These are phyloP conservation scores for Tubosaeta sp. DNA, from an alignment of 768 basidiomycete species.

Conservation along the genomic window DNA sequence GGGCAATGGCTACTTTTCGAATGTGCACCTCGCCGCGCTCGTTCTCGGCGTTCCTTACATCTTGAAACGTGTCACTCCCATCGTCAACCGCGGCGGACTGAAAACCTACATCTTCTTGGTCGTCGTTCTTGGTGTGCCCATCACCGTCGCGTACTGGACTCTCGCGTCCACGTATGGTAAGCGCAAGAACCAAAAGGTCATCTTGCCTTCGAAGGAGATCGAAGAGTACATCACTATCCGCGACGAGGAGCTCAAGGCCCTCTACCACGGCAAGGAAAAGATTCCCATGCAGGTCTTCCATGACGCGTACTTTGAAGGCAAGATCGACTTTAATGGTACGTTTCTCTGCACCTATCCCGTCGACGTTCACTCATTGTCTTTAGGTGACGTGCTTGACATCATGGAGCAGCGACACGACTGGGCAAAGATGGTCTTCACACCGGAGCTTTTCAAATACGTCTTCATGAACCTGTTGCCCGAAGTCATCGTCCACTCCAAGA, in stretches of 20 bases:
- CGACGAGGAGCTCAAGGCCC: conserved; percentile 71
- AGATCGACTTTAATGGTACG: conserved; percentile 92
- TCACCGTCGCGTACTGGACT: conserved; percentile 85
- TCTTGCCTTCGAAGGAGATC: conserved; percentile 78
- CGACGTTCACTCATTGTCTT: neutral
- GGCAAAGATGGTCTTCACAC: conserved; percentile 88
- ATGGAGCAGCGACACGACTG: conserved; percentile 96
- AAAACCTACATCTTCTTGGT: conserved; percentile 83
- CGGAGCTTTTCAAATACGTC: conserved; percentile 92
- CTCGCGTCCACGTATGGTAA: conserved; percentile 77
- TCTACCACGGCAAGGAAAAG: conserved; percentile 82
- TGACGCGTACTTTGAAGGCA: conserved; percentile 95
- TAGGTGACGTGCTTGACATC: conserved; percentile 90
- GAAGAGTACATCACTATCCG: conserved; percentile 91
- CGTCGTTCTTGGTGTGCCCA: conserved; percentile 68
- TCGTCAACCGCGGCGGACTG: conserved; percentile 81
- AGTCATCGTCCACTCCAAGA: conserved; percentile 84
- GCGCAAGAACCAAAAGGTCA: conserved; percentile 81
- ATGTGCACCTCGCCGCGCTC: conserved; percentile 70
- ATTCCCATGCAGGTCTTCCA: conserved; percentile 98
- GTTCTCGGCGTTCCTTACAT: conserved; percentile 81
- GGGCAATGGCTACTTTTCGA: conserved; percentile 83
- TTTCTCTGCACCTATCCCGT: neutral
- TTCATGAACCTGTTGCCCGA: conserved; percentile 87
- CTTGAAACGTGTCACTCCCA: conserved; percentile 74